Evolutionary conservation across 1,139 yeast genomes (phyloP), one percentile per base, ranked within the genome.

Genomic region (Protomyces pachydermus): DNA sequence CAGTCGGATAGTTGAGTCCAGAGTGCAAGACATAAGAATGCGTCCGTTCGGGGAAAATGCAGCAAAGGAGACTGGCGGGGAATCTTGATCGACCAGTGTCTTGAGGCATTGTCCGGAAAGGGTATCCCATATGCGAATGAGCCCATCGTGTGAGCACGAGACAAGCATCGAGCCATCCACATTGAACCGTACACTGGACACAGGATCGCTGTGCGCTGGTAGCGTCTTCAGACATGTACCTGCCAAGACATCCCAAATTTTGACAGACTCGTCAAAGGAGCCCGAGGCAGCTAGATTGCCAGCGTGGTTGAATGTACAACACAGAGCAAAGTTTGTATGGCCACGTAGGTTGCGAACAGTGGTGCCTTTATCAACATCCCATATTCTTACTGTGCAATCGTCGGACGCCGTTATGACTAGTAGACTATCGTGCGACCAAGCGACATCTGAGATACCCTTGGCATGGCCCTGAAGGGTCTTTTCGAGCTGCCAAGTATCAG

Each of bases 141-240:
- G 78, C 2, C 98, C 98, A 74, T 93, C 98, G 72, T 87, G 88
- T 3, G 96, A 87, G 0, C 95, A 95, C 68, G 96, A 87, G 3
- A 86, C 88, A 18, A 93, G 81, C 46, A 95, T 83, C 0, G 96
- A 82, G 57, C 93, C 88, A 71, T 93, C 98, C 63, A 85, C 86
- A 1, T 84, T 80, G 62, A 93, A 77, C 69, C 88, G 84, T 1
- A 91, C 78, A 0, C 89, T 81, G 56, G 89, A 84, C 1, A 93
- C 88, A 0, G 98, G 96, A 70, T 91, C 98, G 0, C 96, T 84
- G 74, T 93, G 98, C 0, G 98, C 98, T 18, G 96, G 89, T 65
- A 93, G 77, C 0, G 95, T 89, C 71, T 88, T 85, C 70, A 91
- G 76, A 60, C 88, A 82, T 57, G 81, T 80, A 0, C 95, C 95